Percentiles rank a stretch among this genome's conserved stretches.
Evolutionary conservation across 129 eudicot genomes (phyloP).

Genomic region (Smallanthus sonchifolius): DNA sequence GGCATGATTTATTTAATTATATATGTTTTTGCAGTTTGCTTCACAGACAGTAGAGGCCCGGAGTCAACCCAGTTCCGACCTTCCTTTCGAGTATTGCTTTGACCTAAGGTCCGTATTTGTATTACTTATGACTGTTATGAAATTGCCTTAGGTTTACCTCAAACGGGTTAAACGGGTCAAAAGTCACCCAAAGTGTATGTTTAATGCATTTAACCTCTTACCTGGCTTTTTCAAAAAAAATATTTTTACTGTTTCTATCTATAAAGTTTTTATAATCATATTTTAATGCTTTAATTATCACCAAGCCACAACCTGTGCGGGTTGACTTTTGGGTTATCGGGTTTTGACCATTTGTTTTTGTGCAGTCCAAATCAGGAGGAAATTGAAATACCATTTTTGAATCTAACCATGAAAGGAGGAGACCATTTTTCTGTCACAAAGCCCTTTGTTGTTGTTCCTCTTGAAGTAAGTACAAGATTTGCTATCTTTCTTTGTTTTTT

Average conservation of each 20-base stretch:
- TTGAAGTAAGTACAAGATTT: constrained; percentile 33
- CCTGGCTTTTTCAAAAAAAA: background rate
- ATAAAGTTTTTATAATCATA: background rate
- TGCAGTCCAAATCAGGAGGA: constrained; percentile 54
- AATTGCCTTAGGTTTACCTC: background rate
- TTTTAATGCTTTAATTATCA: background rate
- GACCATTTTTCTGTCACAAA: constrained; percentile 29
- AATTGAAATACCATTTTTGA: constrained; percentile 37
- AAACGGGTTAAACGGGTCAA: background rate
- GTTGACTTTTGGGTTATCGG: background rate
- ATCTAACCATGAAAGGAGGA: constrained; percentile 83
- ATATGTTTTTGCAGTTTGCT: constrained; percentile 55
- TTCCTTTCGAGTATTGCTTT: constrained; percentile 79
- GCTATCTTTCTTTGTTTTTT: background rate
- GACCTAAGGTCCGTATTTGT: constrained; percentile 42
- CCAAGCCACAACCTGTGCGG: background rate
- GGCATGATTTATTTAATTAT: background rate
- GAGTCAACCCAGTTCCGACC: constrained; percentile 28
- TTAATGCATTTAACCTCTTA: background rate
- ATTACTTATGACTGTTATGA: background rate
- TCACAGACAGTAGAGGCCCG: constrained; percentile 56
- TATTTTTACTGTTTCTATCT: background rate
- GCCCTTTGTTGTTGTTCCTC: constrained; percentile 38
- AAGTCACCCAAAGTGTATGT: background rate
- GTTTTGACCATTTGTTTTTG: constrained; percentile 17